Evolutionary conservation across 768 basidiomycete genomes (phyloP).

Genomic region (Amanita rimosa): DNA sequence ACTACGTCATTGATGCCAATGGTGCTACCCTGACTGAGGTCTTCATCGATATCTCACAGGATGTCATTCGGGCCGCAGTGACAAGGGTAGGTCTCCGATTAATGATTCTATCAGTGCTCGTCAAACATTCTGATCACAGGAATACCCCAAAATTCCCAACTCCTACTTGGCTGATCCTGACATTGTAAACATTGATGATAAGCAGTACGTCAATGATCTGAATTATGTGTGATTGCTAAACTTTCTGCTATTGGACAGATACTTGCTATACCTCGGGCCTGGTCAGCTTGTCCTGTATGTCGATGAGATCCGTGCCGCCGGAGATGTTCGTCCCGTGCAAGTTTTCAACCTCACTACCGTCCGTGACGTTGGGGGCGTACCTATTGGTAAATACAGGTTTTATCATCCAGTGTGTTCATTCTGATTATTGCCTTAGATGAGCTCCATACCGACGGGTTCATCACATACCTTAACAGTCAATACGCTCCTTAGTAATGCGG

Average conservation of each 20-base stretch:
- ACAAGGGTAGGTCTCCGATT: conserved; percentile 6
- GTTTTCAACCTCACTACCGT: conserved; percentile 19
- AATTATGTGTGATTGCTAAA: not conserved
- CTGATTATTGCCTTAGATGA: not conserved
- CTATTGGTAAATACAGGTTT: conserved; percentile 18
- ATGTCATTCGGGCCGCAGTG: conserved; percentile 31
- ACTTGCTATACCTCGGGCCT: conserved; percentile 19
- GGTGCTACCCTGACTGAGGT: conserved; percentile 33
- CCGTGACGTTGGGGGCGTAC: conserved; percentile 19
- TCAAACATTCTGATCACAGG: not conserved
- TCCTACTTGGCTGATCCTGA: conserved; percentile 30
- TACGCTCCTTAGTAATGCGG: not conserved
- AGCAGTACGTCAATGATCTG: conserved; percentile 19
- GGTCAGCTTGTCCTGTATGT: conserved; percentile 18
- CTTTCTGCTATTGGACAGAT: conserved; percentile 9
- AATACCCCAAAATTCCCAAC: conserved; percentile 21
- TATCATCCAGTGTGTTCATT: not conserved
- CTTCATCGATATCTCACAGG: conserved; percentile 21
- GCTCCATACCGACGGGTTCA: not conserved
- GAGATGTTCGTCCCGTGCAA: conserved; percentile 15
- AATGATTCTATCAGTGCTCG: not conserved
- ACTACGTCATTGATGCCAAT: conserved; percentile 32
- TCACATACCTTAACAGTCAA: not conserved
- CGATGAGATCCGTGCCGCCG: conserved; percentile 16
- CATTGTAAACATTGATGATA: conserved; percentile 23